Base-by-base conservation (phyloP, 2,329 filamentous ascomycete species). In the Plenodomus lindquistii region DNA sequence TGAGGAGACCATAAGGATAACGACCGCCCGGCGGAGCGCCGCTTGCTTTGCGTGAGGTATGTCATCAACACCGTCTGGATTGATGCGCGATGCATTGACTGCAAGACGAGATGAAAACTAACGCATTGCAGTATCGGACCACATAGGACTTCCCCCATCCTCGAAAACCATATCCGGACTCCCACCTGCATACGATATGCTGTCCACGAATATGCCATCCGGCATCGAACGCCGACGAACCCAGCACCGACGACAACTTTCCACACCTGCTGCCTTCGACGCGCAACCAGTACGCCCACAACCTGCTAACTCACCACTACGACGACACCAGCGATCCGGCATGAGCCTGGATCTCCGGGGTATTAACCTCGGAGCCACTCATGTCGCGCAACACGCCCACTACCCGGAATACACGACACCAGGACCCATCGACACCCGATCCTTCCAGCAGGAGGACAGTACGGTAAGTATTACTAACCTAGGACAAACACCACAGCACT, bases 211-310 rank as follows among this genome's bases (percentile, higher is more conserved):
- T 79, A 80, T 84, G 73, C 80, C 83, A 69, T 84, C 81, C 77
- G 85, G 80, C 80, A 84, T 90, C 79, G 86, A 89, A 73, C 82
- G 82, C 75, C 85, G 85, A 74, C 84, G 86, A 73, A 84, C 84
- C 77, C 82, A 85, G 76, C 91, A 96, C 78, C 84, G 89, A 74
- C 88, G 91, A 77, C 91, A 96, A 79, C 87, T 89, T 69, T 96
- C 91, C 67, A 93, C 89, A 69, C 89, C 89, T 58, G 84, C 82
- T 74, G 83, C 82, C 72, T 89, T 89, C 76, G 89, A 93, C 73
- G 84, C 85, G 66, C 82, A 84, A 71, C 88, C 85, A 81, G 84
- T 85, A 76, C 82, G 75, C 70, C 80, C 80, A 76, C 80, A 88
- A 77, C 83, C 86, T 71, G 75, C 76, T 67, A 81, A 83, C 74